Conservation (phyloP, 1,284 basidiomycete species). For the Apiotrichum gamsii region DNA sequence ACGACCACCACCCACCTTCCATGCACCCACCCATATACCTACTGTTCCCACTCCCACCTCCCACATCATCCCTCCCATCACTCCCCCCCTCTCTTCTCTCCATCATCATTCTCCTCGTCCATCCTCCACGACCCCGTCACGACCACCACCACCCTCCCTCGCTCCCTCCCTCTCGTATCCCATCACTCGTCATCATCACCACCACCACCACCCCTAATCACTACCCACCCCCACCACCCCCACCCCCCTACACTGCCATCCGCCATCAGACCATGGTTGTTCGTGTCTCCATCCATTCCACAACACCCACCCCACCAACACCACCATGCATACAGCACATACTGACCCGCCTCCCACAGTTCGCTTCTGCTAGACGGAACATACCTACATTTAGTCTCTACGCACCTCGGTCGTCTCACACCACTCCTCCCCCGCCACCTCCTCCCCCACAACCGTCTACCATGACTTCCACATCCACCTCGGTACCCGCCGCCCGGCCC, state of each 20-base stretch:
- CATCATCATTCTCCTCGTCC: neutral
- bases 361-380: neutral
- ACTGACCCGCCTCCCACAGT: neutral
- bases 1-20: too few relatives aligned
- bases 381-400: neutral
- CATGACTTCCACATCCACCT: slow-evolving; percentile 8
- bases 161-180: neutral
- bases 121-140: too few relatives aligned
- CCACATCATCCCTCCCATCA: neutral
- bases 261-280: neutral
- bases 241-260: neutral
- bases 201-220: neutral
- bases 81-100: too few relatives aligned
- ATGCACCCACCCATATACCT: too few relatives aligned
- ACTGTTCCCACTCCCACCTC: too few relatives aligned
- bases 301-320: neutral
- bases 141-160: neutral
- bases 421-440: neutral
- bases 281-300: neutral
- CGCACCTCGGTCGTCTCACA: neutral
- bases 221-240: neutral
- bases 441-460: neutral
- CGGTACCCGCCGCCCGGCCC: slow-evolving; percentile 32
- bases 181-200: neutral
- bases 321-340: neutral